These are phyloP conservation scores for Yamadazyma akitaensis DNA, from an alignment of 805 yeast species.

Conservation along the genomic window DNA sequence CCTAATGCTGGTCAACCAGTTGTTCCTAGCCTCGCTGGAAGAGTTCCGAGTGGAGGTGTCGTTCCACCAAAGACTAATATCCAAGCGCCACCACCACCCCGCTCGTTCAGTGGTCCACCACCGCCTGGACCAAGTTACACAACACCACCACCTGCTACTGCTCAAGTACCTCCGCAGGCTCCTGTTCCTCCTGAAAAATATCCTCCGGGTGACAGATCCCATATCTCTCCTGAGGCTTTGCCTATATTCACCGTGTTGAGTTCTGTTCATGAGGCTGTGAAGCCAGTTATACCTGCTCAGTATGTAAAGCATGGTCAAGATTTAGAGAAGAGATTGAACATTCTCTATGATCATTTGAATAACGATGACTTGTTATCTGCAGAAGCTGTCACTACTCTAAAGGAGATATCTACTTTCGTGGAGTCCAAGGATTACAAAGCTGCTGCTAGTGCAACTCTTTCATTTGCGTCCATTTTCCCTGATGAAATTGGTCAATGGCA, in stretches of 20 bases:
- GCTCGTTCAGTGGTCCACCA: slow-evolving; percentile 7
- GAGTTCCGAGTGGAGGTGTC: slow-evolving; percentile 15
- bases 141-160: slow-evolving; percentile 12
- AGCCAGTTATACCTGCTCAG: slow-evolving; percentile 72
- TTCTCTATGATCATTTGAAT: slow-evolving; percentile 75
- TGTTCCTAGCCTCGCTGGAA: slow-evolving; percentile 4
- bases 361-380: slow-evolving; percentile 62
- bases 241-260: slow-evolving; percentile 60
- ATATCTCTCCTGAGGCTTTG: slow-evolving; percentile 55
- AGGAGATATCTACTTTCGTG: slow-evolving; percentile 49
- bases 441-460: slow-evolving; percentile 56
- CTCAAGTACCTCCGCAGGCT: too few relatives aligned
- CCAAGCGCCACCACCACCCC: slow-evolving; percentile 24
- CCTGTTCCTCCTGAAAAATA: slow-evolving; percentile 17
- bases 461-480: slow-evolving; percentile 60
- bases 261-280: slow-evolving; percentile 54
- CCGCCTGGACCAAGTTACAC: slow-evolving; percentile 2
- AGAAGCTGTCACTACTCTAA: slow-evolving; percentile 53
- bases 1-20: slow-evolving; percentile 3
- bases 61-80: slow-evolving; percentile 11
- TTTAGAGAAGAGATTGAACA: slow-evolving; percentile 75
- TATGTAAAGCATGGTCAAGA: slow-evolving; percentile 72
- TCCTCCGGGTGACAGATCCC: slow-evolving; percentile 68
- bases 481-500: slow-evolving; percentile 89
- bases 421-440: slow-evolving; percentile 49